Evolutionary conservation across 2,329 filamentous ascomycete species (phyloP).

Genomic region (Xylaria polymorpha): DNA sequence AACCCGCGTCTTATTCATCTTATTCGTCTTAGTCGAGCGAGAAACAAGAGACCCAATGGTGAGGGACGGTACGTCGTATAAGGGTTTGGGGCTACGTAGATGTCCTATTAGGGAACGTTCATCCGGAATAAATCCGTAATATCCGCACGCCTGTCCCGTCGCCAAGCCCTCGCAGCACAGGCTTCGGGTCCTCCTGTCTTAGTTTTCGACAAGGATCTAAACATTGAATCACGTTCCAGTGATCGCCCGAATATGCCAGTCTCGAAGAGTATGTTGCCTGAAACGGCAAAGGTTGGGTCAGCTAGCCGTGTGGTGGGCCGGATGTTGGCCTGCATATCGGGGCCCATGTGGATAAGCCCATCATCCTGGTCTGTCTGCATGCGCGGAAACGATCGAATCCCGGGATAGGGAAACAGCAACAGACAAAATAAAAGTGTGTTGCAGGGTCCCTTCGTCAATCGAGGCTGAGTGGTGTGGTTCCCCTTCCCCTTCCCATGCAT

Average conservation of each 20-base stretch:
- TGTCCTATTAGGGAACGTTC: slow-evolving; percentile 25
- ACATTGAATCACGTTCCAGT: slow-evolving; percentile 50
- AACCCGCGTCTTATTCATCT: not conserved
- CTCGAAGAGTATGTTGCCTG: slow-evolving; percentile 45
- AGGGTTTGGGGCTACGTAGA: slow-evolving; percentile 18
- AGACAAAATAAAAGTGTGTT: slow-evolving; percentile 25
- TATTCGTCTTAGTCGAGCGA: not conserved
- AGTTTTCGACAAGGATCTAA: slow-evolving; percentile 45
- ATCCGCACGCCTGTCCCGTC: slow-evolving; percentile 34
- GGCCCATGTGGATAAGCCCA: slow-evolving; percentile 45
- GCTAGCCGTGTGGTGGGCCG: slow-evolving; percentile 49
- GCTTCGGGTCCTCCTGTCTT: slow-evolving; percentile 38
- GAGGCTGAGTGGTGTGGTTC: slow-evolving; percentile 45
- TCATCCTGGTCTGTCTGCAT: slow-evolving; percentile 46
- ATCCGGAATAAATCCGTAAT: slow-evolving; percentile 39
- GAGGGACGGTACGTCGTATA: slow-evolving; percentile 13
- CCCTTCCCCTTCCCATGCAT: slow-evolving; percentile 39
- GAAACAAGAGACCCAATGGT: slow-evolving; percentile 9
- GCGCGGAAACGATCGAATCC: slow-evolving; percentile 47
- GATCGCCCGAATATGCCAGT: slow-evolving; percentile 50
- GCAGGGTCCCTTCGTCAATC: slow-evolving; percentile 40
- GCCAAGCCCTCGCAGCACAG: slow-evolving; percentile 31
- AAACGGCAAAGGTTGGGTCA: slow-evolving; percentile 43
- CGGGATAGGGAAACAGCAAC: slow-evolving; percentile 29
- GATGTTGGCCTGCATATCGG: slow-evolving; percentile 47